These are phyloP conservation scores for Prunus davidiana DNA, from an alignment of 306 rosid genomes.

Conservation along the genomic window DNA sequence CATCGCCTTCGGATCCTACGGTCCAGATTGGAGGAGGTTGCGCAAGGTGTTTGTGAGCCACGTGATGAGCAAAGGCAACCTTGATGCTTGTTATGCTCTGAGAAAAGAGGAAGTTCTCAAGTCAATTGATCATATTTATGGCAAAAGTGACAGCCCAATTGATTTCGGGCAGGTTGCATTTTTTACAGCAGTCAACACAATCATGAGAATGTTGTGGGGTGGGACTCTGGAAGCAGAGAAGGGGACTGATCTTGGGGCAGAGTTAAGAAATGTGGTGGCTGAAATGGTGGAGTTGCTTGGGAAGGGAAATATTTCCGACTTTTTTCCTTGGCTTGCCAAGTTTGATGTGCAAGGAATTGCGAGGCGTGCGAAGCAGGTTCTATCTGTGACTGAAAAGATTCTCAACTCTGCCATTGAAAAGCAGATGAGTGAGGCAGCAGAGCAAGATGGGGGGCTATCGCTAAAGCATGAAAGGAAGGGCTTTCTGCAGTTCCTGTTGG, in stretches of 20 bases:
- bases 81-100: conserved; percentile 6
- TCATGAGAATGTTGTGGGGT: conserved; percentile 25
- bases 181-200: neutral
- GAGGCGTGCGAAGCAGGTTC: conserved; percentile 10
- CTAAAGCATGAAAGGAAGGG: conserved; percentile 6
- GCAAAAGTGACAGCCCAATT: conserved; percentile 3
- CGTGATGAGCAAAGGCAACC: conserved; percentile 22
- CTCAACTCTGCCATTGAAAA: conserved; percentile 12
- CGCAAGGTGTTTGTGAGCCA: conserved; percentile 28
- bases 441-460: neutral
- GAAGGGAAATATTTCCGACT: conserved; percentile 27
- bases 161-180: conserved; percentile 9
- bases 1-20: conserved; percentile 24
- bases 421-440: neutral
- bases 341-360: conserved; percentile 35
- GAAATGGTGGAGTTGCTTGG: conserved; percentile 11
- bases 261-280: neutral
- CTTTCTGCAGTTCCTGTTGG: conserved; percentile 27
- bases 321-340: conserved; percentile 20
- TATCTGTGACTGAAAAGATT: neutral
- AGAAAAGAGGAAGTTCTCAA: conserved; percentile 23
- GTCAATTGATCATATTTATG: conserved; percentile 12
- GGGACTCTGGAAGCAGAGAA: neutral
- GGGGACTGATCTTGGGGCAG: neutral
- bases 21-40: conserved; percentile 27